A percentile compares a stretch with the other conserved stretches of the same genome.
Evolutionary conservation across 2,329 filamentous ascomycete species (phyloP).

Genomic region (Fusarium vanettenii): DNA sequence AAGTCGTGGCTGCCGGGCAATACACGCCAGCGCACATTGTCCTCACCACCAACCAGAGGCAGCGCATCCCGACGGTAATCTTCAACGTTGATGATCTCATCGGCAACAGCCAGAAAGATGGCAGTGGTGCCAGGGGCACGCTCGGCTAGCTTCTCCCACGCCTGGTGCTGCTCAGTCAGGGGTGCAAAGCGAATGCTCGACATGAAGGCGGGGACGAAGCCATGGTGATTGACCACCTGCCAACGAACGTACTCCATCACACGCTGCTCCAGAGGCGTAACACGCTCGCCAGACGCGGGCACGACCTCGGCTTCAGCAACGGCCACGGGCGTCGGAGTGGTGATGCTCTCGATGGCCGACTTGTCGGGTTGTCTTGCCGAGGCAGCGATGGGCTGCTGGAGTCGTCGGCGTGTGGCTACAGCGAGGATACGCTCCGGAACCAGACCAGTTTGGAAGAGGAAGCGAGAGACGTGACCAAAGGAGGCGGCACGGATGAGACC

Average conservation of each 20-base stretch:
- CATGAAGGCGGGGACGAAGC: conserved; percentile 71
- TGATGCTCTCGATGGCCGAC: conserved; percentile 41
- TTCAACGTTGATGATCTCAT: conserved; percentile 64
- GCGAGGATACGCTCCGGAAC: conserved; percentile 65
- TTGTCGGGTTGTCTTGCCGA: conserved; percentile 38
- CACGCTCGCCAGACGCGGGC: conserved; percentile 38
- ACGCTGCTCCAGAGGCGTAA: conserved; percentile 56
- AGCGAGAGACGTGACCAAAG: conserved; percentile 61
- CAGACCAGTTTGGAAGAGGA: conserved; percentile 66
- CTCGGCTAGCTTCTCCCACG: conserved; percentile 60
- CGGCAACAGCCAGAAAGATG: conserved; percentile 62
- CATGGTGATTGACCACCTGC: conserved; percentile 66
- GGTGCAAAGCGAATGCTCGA: conserved; percentile 66
- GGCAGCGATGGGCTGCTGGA: conserved; percentile 62
- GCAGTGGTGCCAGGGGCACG: conserved; percentile 58
- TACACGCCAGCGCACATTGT: conserved; percentile 61
- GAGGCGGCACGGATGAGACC: conserved; percentile 74
- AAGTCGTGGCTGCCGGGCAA: conserved; percentile 71
- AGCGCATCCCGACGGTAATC: conserved; percentile 63
- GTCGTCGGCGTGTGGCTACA: conserved; percentile 58
- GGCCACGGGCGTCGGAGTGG: conserved; percentile 42
- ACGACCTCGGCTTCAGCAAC: conserved; percentile 58
- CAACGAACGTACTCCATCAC: conserved; percentile 67
- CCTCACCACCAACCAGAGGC: conserved; percentile 62
- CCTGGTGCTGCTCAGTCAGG: conserved; percentile 62